phyloP scores from a whole-genome alignment of 371 early-diverging fungal genomes.

The Paramicrosporidium saccamoebae region DNA sequence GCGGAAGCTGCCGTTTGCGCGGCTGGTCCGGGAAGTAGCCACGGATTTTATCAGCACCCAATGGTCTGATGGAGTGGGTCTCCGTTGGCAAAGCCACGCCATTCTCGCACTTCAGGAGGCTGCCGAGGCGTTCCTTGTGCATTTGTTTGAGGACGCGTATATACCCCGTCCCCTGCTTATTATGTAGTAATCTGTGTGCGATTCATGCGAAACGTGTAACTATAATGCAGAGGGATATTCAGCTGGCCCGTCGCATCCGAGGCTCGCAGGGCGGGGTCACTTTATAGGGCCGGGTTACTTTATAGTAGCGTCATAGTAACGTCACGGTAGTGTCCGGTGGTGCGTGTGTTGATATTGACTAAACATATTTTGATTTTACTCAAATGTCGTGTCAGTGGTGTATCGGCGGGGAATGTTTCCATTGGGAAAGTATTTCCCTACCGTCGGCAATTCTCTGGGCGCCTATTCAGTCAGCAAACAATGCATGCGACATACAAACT shows the following conservation, averaged over 20 bases:
- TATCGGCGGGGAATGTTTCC: too few species aligned
- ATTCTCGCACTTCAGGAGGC: slow-evolving; percentile 66
- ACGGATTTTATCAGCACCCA: slow-evolving; percentile 7
- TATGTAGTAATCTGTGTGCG: slow-evolving; percentile 42
- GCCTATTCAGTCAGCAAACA: too few species aligned
- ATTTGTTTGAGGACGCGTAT: slow-evolving; percentile 70
- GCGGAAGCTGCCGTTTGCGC: slow-evolving; percentile 38
- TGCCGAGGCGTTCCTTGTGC: slow-evolving; percentile 47
- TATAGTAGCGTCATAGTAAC: too few species aligned
- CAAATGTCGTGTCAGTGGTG: too few species aligned
- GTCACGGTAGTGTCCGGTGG: too few species aligned
- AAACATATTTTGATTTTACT: too few species aligned
- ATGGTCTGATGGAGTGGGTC: slow-evolving; percentile 8
- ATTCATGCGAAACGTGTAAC: slow-evolving; percentile 84
- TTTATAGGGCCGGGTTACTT: too few species aligned
- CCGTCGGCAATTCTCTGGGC: too few species aligned
- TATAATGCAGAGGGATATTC: slow-evolving; percentile 60
- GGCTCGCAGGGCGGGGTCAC: too few species aligned
- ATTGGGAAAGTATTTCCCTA: too few species aligned
- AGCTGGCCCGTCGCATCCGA: slow-evolving; percentile 58
- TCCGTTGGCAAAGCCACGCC: slow-evolving; percentile 48
- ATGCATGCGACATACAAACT: too few species aligned
- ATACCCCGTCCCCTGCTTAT: slow-evolving; percentile 7
- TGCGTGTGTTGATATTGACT: too few species aligned
- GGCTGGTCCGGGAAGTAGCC: slow-evolving; percentile 30